Base-by-base conservation (phyloP, 2,329 filamentous ascomycete species). In the Aphanoascus verrucosus region DNA sequence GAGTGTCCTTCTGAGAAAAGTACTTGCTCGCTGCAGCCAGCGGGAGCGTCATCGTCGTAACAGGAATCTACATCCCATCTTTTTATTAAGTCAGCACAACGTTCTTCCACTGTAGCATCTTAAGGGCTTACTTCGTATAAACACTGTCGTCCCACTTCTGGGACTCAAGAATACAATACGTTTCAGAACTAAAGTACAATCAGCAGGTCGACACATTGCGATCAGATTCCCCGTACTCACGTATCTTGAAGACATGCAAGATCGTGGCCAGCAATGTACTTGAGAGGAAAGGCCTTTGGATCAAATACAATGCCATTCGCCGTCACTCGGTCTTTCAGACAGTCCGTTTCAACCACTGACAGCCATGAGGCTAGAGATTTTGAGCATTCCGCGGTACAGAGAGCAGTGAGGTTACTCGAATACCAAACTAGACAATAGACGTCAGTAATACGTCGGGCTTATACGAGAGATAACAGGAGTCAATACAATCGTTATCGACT, bases 161-260 rank as follows among this genome's bases (percentile, higher is more conserved):
- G 15, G 58, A 58, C 50, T 58, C 55, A 19, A 54, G 47, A n/a
- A 57, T 58, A 45, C 58, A 59, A 49, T 52, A 59, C 2, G 56
- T 58, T 31, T 58, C 41, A 34, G 53, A 51, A 44, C 58, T 59
- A 42, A n/a, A 35, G 15, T n/a, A 9, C 42, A 7, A 17, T 58
- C 44, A 56, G 49, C 12, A 42, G 31, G 15, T 44, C 14, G 8
- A 43, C n/a, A 19, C 4, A 28, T 41, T 9, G 28, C 28, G 19
- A 2, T 5, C n/a, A 3, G n/a, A 45, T 12, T 8, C 40, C 14
- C 3, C 19, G 4, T 15, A 42, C 52, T 40, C 37, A 58, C 58
- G 49, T 54, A 44, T 59, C 58, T 28, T 49, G 52, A 31, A 59
- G 47, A 37, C 58, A 59, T 19, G 56, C 55, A 51, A 57, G 38